These are phyloP conservation scores for Apodospora peruviana DNA, from an alignment of 495 filamentous ascomycete genomes.

Conservation along the genomic window DNA sequence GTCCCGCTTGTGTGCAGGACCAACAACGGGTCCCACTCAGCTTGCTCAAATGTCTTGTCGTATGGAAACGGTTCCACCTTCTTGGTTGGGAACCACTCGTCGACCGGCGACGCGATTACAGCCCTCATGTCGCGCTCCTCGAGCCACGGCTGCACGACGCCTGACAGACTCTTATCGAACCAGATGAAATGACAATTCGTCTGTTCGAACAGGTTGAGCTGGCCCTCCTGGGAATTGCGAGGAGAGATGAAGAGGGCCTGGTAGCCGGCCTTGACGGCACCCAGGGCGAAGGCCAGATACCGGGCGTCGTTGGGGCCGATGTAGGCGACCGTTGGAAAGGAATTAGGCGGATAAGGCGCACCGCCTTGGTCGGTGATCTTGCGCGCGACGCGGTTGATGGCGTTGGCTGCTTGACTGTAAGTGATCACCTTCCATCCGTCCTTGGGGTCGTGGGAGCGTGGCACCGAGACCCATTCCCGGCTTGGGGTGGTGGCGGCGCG, in stretches of 20 bases:
- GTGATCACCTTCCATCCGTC: conserved; percentile 50
- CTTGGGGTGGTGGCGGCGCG: conserved; percentile 35
- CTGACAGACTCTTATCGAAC: conserved; percentile 19
- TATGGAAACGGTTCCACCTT: conserved; percentile 31
- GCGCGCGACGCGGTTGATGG: conserved; percentile 46
- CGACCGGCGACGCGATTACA: conserved; percentile 23
- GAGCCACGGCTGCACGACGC: conserved; percentile 23
- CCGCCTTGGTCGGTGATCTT: conserved; percentile 42
- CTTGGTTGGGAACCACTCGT: conserved; percentile 21
- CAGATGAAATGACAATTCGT: conserved; percentile 28
- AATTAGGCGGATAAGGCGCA: conserved; percentile 9
- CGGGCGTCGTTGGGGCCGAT: conserved; percentile 44
- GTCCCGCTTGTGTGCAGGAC: conserved; percentile 59
- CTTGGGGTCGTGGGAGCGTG: conserved; percentile 33
- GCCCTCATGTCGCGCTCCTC: conserved; percentile 34
- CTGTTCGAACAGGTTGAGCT: conserved; percentile 37
- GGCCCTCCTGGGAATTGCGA: conserved; percentile 40
- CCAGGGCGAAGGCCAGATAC: conserved; percentile 40
- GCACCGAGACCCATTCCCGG: conserved; percentile 36
- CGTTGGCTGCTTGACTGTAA: conserved; percentile 43
- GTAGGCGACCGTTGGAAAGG: conserved; percentile 40
- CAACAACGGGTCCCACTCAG: conserved; percentile 38
- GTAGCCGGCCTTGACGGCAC: conserved; percentile 40
- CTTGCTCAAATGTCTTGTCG: conserved; percentile 39
- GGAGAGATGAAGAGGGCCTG: conserved; percentile 39